Percentiles rank a stretch among this genome's conserved stretches.
Evolutionary conservation across 2,329 filamentous ascomycete genomes (phyloP).

Genomic region (Knufia petricola): DNA sequence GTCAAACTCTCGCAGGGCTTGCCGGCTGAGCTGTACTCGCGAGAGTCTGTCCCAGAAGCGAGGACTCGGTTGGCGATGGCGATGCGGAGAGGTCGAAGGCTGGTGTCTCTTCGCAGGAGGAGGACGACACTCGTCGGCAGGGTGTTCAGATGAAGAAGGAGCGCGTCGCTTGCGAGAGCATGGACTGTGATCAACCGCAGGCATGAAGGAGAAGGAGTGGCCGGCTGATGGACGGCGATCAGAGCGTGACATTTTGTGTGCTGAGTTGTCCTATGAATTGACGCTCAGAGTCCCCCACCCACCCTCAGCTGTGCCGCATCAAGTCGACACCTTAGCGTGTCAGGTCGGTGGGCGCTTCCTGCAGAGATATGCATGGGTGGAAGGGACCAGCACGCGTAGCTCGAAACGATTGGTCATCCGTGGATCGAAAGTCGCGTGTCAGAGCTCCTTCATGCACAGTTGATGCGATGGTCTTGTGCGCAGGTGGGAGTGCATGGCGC

Average conservation of each 20-base stretch:
- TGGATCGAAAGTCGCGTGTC: background rate
- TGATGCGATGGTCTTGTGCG: background rate
- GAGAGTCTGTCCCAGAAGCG: constrained; percentile 18
- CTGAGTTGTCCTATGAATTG: constrained; percentile 1
- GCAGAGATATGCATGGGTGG: constrained; percentile 5
- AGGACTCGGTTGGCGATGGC: constrained; percentile 3
- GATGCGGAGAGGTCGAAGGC: background rate
- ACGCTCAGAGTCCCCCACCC: background rate
- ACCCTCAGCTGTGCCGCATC: constrained; percentile 2
- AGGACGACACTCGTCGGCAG: background rate
- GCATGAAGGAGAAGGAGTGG: constrained; percentile 3
- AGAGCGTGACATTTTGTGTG: background rate
- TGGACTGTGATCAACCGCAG: background rate
- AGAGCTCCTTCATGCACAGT: constrained; percentile 1
- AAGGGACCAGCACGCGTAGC: constrained; percentile 1
- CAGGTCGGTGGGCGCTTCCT: constrained; percentile 1
- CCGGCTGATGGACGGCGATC: background rate
- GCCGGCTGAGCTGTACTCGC: constrained; percentile 11
- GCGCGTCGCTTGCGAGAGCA: background rate
- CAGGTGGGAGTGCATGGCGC: constrained; percentile 3
- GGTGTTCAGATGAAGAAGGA: constrained; percentile 3
- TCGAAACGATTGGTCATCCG: constrained; percentile 3
- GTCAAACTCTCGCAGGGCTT: constrained; percentile 16
- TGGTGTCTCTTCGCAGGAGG: constrained; percentile 1
- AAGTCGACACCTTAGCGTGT: constrained; percentile 5